A percentile compares a stretch with the other conserved stretches of the same genome.
phyloP scores from a whole-genome alignment of 2,329 filamentous ascomycete species.

The Dothistroma pini region DNA sequence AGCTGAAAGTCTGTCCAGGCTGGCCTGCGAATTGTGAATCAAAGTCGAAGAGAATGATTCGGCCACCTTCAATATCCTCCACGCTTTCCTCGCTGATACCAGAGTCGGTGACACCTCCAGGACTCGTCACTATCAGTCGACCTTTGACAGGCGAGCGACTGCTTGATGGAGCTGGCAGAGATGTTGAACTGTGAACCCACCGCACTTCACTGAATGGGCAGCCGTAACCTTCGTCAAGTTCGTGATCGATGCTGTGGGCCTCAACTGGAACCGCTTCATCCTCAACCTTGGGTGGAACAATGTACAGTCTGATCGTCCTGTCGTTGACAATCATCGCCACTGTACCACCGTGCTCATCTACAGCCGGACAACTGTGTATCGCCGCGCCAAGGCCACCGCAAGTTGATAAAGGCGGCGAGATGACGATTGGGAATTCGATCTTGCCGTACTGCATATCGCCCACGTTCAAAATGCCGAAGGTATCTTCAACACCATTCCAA shows the following conservation, averaged over 20 bases:
- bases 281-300: constrained; percentile 31
- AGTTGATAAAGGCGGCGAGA: constrained; percentile 36
- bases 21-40: constrained; percentile 32
- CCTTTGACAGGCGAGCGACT: constrained; percentile 31
- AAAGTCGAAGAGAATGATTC: constrained; percentile 35
- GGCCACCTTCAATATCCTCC: constrained; percentile 36
- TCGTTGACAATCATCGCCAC: constrained; percentile 40
- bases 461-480: constrained; percentile 36
- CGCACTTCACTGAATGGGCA: constrained; percentile 36
- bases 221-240: constrained; percentile 38
- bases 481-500: constrained; percentile 38
- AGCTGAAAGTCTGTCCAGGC: constrained; percentile 35
- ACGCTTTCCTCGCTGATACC: constrained; percentile 32
- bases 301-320: constrained; percentile 36
- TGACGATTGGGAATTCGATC: constrained; percentile 38
- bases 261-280: constrained; percentile 32
- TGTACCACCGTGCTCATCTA: constrained; percentile 37
- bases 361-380: constrained; percentile 35
- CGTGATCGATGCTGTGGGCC: constrained; percentile 39
- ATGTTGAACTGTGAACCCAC: constrained; percentile 35
- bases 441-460: constrained; percentile 36
- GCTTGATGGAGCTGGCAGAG: constrained; percentile 26
- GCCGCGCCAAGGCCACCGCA: constrained; percentile 37
- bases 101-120: constrained; percentile 33
- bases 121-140: constrained; percentile 36